Percentiles rank a stretch among this genome's conserved stretches.
Conservation (phyloP, 2,329 filamentous ascomycete genomes). For the Diaporthe sp. region DNA sequence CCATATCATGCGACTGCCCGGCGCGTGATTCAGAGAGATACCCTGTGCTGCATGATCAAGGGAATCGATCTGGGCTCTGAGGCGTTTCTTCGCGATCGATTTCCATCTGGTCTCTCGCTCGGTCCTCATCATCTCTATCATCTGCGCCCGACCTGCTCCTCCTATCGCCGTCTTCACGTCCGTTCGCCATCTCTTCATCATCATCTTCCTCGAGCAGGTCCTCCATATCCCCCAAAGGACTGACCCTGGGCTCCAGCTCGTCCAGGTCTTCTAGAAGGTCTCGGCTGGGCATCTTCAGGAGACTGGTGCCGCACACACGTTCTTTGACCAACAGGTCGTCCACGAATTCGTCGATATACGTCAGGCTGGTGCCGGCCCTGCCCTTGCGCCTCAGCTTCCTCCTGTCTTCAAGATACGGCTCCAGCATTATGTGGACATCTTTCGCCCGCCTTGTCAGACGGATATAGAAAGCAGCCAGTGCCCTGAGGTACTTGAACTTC, state of each 20-base stretch:
- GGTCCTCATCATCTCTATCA: slow-evolving; percentile 33
- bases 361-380: slow-evolving; percentile 79
- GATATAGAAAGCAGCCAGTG: slow-evolving; percentile 93
- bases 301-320: slow-evolving; percentile 87
- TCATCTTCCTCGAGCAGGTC: slow-evolving; percentile 71
- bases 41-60: slow-evolving; percentile 7
- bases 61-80: slow-evolving; percentile 17
- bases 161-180: slow-evolving; percentile 42
- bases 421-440: slow-evolving; percentile 82
- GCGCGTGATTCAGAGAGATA: no score
- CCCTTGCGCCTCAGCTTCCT: slow-evolving; percentile 85
- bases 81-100: slow-evolving; percentile 34
- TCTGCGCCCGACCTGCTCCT: slow-evolving; percentile 37
- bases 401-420: slow-evolving; percentile 84
- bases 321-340: slow-evolving; percentile 92
- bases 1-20: not conserved
- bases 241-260: slow-evolving; percentile 84
- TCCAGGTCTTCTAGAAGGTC: slow-evolving; percentile 90
- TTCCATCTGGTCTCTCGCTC: slow-evolving; percentile 55
- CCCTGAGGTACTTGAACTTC: slow-evolving; percentile 87
- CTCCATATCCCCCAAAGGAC: slow-evolving; percentile 83
- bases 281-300: slow-evolving; percentile 90
- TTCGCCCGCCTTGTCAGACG: slow-evolving; percentile 84
- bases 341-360: slow-evolving; percentile 90
- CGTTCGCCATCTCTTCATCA: slow-evolving; percentile 43